Percentiles rank a stretch among this genome's conserved stretches.
phyloP scores from a whole-genome alignment of 495 filamentous ascomycete genomes.

The Paragyromitra xinjiangensis region DNA sequence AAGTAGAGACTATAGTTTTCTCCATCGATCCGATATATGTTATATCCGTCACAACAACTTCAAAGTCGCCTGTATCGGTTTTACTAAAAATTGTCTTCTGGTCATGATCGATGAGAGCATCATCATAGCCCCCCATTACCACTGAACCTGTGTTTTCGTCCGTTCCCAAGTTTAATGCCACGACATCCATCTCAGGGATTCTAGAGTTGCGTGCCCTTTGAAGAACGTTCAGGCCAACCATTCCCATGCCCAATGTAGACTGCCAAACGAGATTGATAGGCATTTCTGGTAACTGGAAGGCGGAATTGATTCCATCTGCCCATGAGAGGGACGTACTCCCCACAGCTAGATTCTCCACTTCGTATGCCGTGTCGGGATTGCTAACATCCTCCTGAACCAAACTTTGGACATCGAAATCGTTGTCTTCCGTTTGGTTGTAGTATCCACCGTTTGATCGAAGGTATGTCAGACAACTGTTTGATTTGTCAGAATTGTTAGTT shows the following conservation, averaged over 20 bases:
- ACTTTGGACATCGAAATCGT: constrained; percentile 27
- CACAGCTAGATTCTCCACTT: constrained; percentile 31
- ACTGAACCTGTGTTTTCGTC: constrained; percentile 43
- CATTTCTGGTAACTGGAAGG: constrained; percentile 29
- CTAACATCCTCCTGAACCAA: constrained; percentile 14
- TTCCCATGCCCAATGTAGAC: constrained; percentile 50
- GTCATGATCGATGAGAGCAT: constrained; percentile 49
- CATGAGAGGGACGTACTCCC: constrained; percentile 44
- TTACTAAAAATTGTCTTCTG: constrained; percentile 53
- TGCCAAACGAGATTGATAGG: constrained; percentile 50
- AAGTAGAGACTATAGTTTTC: constrained; percentile 17
- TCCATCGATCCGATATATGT: constrained; percentile 34
- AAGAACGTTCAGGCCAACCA: constrained; percentile 47
- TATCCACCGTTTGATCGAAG: constrained; percentile 53
- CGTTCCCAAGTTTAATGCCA: constrained; percentile 51
- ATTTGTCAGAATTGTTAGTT: background rate
- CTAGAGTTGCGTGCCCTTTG: constrained; percentile 48
- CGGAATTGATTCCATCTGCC: constrained; percentile 33
- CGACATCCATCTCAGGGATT: constrained; percentile 53
- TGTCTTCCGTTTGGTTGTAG: constrained; percentile 51
- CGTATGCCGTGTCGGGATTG: constrained; percentile 26
- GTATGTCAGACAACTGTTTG: constrained; percentile 24
- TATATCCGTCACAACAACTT: constrained; percentile 37
- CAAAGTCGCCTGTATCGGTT: constrained; percentile 25
- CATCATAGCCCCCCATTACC: constrained; percentile 56